Conservation (phyloP, 1,284 basidiomycete species). For the Mycosarcoma mackinlayi region DNA sequence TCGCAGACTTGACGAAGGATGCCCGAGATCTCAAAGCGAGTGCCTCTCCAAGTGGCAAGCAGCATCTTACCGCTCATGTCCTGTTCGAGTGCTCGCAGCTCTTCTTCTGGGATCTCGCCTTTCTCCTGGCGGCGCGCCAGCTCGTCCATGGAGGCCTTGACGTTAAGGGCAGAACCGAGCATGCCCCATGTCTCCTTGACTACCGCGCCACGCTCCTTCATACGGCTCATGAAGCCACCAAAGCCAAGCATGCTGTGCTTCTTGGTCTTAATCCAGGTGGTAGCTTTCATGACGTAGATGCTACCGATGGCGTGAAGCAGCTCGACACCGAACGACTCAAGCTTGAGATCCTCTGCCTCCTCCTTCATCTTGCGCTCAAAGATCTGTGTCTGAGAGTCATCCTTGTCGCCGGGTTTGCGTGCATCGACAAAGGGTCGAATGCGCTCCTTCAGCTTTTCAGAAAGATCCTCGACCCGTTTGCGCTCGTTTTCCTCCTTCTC, state of each 20-base stretch:
- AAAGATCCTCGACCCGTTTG: constrained; percentile 63
- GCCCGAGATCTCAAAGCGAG: constrained; percentile 62
- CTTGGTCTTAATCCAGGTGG: constrained; percentile 83
- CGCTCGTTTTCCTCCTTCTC: constrained; percentile 66
- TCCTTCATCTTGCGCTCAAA: constrained; percentile 80
- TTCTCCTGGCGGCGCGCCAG: constrained; percentile 90
- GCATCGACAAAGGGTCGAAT: constrained; percentile 72
- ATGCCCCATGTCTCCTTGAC: constrained; percentile 72
- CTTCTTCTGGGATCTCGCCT: constrained; percentile 82
- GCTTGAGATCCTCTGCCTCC: constrained; percentile 95
- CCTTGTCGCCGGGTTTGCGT: constrained; percentile 83
- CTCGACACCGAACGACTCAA: constrained; percentile 98
- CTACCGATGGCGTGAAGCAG: constrained; percentile 73
- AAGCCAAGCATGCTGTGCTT: constrained; percentile 80
- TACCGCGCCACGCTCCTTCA: constrained; percentile 89
- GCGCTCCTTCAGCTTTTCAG: constrained; percentile 66
- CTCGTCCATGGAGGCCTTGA: constrained; percentile 76
- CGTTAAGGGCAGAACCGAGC: constrained; percentile 73
- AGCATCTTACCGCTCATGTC: constrained; percentile 87
- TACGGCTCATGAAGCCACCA: constrained; percentile 89
- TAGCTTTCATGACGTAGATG: constrained; percentile 92
- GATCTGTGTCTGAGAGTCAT: constrained; percentile 77
- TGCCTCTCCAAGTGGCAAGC: constrained; percentile 60
- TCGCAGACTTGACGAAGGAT: constrained; percentile 65
- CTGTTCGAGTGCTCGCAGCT: constrained; percentile 81